Evolutionary conservation across 345 rosid species (phyloP).

Genomic region (Brassica nigra): DNA sequence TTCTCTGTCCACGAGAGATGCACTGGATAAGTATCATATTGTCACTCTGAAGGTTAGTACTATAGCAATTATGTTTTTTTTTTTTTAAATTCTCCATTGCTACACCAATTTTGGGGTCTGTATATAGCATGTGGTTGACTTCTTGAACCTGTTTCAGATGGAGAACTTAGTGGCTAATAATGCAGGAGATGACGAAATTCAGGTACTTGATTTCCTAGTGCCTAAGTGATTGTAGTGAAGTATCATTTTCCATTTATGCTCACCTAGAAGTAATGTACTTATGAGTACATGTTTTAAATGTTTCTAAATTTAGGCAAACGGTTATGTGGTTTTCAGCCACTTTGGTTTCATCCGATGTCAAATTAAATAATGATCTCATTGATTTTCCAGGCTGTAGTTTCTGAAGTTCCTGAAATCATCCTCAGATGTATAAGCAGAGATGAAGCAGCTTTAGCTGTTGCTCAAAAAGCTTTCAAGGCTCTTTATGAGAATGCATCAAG

Average conservation of each 20-base stretch:
- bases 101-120: not conserved
- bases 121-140: constrained; percentile 30
- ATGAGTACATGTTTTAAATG: not conserved
- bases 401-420: constrained; percentile 95
- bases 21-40: constrained; percentile 84
- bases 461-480: constrained; percentile 95
- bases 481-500: constrained; percentile 85
- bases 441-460: constrained; percentile 96
- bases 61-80: not conserved
- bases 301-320: not conserved
- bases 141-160: constrained; percentile 56
- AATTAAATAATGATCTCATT: constrained; percentile 3
- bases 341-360: constrained; percentile 13
- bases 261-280: not conserved
- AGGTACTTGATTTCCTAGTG: constrained; percentile 54
- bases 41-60: constrained; percentile 75
- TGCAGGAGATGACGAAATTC: constrained; percentile 77
- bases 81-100: not conserved
- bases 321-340: not conserved
- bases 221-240: not conserved
- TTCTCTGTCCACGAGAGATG: constrained; percentile 81
- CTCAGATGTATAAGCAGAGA: constrained; percentile 92
- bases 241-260: not conserved
- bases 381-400: constrained; percentile 44
- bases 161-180: constrained; percentile 72